Percentiles rank a stretch among this genome's conserved stretches.
These are phyloP conservation scores for Phylloporus sp. DNA, from an alignment of 768 basidiomycete species.

Conservation along the genomic window DNA sequence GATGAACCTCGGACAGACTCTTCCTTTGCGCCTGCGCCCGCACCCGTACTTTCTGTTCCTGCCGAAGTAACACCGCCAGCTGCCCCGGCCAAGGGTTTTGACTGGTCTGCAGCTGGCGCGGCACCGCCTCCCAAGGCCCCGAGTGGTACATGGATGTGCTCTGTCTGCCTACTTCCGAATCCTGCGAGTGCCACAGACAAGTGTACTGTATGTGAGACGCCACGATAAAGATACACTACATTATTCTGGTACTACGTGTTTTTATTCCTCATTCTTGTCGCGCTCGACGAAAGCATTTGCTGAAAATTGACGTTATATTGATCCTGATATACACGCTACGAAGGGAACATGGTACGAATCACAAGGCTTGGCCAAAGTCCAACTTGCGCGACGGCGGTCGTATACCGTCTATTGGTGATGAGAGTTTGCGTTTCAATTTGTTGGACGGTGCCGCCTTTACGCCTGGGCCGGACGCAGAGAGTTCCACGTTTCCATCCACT, in stretches of 20 bases:
- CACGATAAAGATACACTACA: conserved; percentile 26
- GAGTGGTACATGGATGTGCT: conserved; percentile 37
- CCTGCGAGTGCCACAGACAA: conserved; percentile 38
- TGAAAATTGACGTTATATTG: conserved; percentile 4
- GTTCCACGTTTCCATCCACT: conserved; percentile 67
- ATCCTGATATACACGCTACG: conserved; percentile 1
- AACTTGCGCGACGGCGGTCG: conserved; percentile 65
- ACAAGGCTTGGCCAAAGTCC: conserved; percentile 54
- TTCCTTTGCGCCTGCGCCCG: conserved; percentile 5
- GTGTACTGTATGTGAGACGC: conserved; percentile 48
- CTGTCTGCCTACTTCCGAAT: conserved; percentile 41
- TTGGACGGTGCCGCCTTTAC: conserved; percentile 49
- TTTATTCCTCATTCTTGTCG: conserved; percentile 14
- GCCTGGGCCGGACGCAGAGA: conserved; percentile 43
- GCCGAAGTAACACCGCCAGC: neutral
- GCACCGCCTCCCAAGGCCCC: conserved; percentile 22
- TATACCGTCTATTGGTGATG: conserved; percentile 46
- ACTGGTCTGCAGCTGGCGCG: conserved; percentile 39
- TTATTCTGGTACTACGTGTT: conserved; percentile 8
- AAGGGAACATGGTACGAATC: neutral
- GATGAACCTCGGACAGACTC: conserved; percentile 27
- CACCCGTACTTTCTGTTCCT: neutral
- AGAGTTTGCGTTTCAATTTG: conserved; percentile 66
- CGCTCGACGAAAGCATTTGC: too few species aligned
- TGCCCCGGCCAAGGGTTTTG: conserved; percentile 25